Percentiles rank a stretch among this genome's conserved stretches.
Evolutionary conservation across 2,329 filamentous ascomycete genomes (phyloP).

Genomic region (Colletotrichum limetticola): DNA sequence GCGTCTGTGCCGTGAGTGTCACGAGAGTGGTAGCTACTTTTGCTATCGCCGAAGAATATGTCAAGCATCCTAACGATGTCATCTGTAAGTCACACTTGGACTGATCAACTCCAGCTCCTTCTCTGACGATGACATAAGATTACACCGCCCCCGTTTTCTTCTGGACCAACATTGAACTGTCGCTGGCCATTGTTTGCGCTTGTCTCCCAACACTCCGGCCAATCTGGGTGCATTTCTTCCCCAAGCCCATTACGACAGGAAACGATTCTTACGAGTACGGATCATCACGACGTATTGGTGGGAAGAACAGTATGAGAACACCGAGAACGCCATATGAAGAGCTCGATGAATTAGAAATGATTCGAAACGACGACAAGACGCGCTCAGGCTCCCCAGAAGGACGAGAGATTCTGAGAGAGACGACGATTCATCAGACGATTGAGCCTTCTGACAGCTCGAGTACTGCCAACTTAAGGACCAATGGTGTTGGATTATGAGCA

Average conservation of each 20-base stretch:
- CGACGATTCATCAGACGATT: conserved; percentile 23
- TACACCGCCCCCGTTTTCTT: conserved; percentile 43
- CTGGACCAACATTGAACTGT: conserved; percentile 54
- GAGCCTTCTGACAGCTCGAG: conserved; percentile 23
- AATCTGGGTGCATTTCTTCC: conserved; percentile 38
- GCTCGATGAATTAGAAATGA: conserved; percentile 28
- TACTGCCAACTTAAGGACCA: conserved; percentile 13
- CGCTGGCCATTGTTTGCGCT: conserved; percentile 51
- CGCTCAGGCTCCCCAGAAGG: conserved; percentile 1
- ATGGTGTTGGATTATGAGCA: neutral
- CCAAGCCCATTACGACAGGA: conserved; percentile 6
- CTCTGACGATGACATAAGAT: conserved; percentile 23
- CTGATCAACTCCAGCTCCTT: no score
- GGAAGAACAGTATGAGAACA: conserved; percentile 6
- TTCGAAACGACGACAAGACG: neutral
- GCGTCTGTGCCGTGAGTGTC: conserved; percentile 32
- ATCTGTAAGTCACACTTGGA: conserved; percentile 37
- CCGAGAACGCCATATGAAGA: conserved; percentile 25
- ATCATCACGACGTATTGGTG: conserved; percentile 14
- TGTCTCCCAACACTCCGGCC: conserved; percentile 51
- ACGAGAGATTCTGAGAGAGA: conserved; percentile 20
- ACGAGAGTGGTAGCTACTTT: conserved; percentile 38
- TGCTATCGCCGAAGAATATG: conserved; percentile 36
- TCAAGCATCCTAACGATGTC: conserved; percentile 38
- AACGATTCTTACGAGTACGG: conserved; percentile 24